phyloP scores from a whole-genome alignment of 768 basidiomycete genomes.

The Gymnopilus dilepis region DNA sequence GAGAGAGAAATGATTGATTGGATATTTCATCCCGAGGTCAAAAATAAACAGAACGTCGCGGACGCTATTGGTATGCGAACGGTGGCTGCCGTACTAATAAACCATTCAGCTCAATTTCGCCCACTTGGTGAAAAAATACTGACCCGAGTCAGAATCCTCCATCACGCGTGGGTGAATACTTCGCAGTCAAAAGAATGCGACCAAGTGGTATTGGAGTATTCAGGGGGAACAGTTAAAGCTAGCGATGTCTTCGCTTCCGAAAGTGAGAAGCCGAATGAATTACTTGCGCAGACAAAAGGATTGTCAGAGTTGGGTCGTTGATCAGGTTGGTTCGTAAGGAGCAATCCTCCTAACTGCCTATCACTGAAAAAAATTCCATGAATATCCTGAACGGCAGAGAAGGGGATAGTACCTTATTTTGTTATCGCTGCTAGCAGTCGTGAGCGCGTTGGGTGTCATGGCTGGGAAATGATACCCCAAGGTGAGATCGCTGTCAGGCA shows the following conservation, averaged over 20 bases:
- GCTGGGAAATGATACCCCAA: neutral
- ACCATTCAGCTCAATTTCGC: neutral
- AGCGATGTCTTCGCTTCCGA: neutral
- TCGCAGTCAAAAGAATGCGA: neutral
- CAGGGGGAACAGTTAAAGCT: neutral
- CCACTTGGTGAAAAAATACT: neutral
- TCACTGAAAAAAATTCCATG: neutral
- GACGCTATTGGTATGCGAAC: neutral
- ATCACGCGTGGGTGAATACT: neutral
- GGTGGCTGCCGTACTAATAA: neutral
- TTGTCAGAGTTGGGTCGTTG: neutral
- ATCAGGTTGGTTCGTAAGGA: neutral
- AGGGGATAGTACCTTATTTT: neutral
- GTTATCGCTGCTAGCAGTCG: neutral
- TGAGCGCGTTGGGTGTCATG: neutral
- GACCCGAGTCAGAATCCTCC: neutral
- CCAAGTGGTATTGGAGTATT: neutral
- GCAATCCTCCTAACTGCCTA: neutral
- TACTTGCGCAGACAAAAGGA: neutral
- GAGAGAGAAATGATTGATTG: neutral
- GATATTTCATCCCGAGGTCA: conserved; percentile 1
- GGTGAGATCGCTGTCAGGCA: neutral
- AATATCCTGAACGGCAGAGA: neutral
- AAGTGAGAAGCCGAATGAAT: neutral
- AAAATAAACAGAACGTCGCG: conserved; percentile 1